Base-by-base conservation (phyloP, 208 protist species). In the Leishmania guyanensis region DNA sequence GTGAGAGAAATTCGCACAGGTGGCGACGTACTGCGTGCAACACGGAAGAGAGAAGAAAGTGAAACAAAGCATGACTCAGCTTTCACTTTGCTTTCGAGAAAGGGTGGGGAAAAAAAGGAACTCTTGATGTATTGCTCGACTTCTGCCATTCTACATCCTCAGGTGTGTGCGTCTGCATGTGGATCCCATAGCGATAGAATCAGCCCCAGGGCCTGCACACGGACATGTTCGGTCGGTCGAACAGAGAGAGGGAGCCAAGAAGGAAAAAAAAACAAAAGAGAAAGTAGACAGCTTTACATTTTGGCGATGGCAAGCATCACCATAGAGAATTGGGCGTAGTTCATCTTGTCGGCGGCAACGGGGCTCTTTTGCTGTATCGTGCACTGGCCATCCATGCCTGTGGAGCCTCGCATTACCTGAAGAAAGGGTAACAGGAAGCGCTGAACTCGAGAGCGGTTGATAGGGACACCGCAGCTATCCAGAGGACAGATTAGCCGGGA, bases 271-370 rank as follows among this genome's bases (percentile, higher is more conserved):
- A 2, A 20, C 5, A 33, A 29, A 4, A 10, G 60, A 29, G 29
- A 78, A 66, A 5, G 65, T 36, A 22, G 60, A 20, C 76, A 5
- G 26, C 14, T 5, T 86, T 89, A 96, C 79, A 94, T 89, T 16
- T 87, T 83, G 0, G 90, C 92, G 50, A 97, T 80, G 26, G 93
- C 90, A 14, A 97, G 87, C 90, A 97, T 96, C 81, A 96, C 81
- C 85, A 96, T 91, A 16, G 94, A 96, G 73, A 97, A 97, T 77
- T 95, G 91, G 22, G 92, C 89, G 81, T 96, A 96, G 82, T 94
- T 96, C 20, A 97, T 84, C 20, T 84, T 79, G 48, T 43, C 46
- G n/a, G 36, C 22, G n/a, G 17, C 53, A 1, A 3, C 43, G 46
- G 39, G 53, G 26, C 50, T 68, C 54, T n/a, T 20, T n/a, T n/a